Conservation (phyloP, 208 protist species). For the Crithidia acanthocephali region DNA sequence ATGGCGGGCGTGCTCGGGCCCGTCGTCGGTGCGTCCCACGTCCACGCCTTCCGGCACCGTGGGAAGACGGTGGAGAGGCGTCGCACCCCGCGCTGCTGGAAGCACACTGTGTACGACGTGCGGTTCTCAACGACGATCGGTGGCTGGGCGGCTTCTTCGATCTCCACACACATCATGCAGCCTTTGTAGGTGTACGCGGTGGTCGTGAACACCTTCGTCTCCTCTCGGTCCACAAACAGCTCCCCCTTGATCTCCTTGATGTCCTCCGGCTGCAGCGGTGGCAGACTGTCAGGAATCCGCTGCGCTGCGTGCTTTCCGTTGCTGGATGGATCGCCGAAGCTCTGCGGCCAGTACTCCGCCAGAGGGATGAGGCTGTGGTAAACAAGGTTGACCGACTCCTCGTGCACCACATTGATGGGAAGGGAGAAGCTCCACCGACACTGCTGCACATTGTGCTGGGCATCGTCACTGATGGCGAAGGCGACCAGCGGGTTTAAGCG, state of each 20-base stretch:
- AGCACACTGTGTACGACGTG: conserved; percentile 53
- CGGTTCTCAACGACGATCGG: conserved; percentile 83
- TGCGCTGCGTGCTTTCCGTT: not conserved
- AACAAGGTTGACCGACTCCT: conserved; percentile 56
- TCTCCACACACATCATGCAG: conserved; percentile 59
- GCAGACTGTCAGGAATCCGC: conserved; percentile 31
- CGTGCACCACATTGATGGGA: conserved; percentile 46
- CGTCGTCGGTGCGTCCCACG: conserved; percentile 48
- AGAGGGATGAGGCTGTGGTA: conserved; percentile 41
- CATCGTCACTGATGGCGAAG: conserved; percentile 22
- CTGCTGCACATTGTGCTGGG: conserved; percentile 24
- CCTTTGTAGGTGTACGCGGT: conserved; percentile 33
- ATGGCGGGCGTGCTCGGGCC: not conserved
- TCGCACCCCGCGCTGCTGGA: conserved; percentile 48
- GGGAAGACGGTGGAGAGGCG: conserved; percentile 51
- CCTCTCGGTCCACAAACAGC: conserved; percentile 41
- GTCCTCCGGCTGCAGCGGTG: conserved; percentile 49
- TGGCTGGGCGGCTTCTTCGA: conserved; percentile 50
- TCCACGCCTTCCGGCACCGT: conserved; percentile 58
- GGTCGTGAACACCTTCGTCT: conserved; percentile 55
- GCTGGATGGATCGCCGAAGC: not conserved
- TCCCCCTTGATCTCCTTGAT: conserved; percentile 43
- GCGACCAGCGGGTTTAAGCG: conserved; percentile 22
- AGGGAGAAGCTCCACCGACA: conserved; percentile 56
- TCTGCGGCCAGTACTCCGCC: conserved; percentile 51